A percentile compares a stretch with the other conserved stretches of the same genome.
Conservation (phyloP, 306 rosid species). For the Lathyrus oleraceus region DNA sequence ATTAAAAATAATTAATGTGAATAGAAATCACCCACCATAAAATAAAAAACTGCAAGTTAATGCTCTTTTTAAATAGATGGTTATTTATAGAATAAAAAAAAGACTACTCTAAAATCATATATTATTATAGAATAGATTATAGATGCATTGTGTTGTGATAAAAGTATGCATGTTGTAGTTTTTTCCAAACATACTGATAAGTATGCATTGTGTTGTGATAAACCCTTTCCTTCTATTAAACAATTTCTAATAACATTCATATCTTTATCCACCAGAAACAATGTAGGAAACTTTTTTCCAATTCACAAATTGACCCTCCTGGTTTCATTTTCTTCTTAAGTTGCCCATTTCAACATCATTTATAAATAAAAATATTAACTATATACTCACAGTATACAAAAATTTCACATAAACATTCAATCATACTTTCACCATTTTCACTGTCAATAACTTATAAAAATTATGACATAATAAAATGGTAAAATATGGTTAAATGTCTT, state of each 20-base stretch:
- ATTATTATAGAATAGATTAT: too few relatives aligned
- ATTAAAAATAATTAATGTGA: too few relatives aligned
- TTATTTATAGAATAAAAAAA: too few relatives aligned
- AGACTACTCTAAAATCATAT: too few relatives aligned
- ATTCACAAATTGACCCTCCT: conserved; percentile 27
- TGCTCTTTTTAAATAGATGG: too few relatives aligned
- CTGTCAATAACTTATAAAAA: neutral
- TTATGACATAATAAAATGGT: neutral
- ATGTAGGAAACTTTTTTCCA: conserved; percentile 22
- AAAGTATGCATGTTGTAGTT: too few relatives aligned
- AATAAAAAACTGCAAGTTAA: too few relatives aligned
- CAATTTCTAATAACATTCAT: conserved; percentile 14
- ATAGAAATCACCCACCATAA: too few relatives aligned
- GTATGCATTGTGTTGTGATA: too few relatives aligned
- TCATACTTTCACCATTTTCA: conserved; percentile 6
- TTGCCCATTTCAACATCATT: conserved; percentile 4
- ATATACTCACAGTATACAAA: neutral
- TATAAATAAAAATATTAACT: conserved; percentile 13
- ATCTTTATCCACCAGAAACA: conserved; percentile 21
- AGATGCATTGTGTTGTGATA: too few relatives aligned
- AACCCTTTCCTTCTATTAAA: conserved; percentile 18
- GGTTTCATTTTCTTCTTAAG: conserved; percentile 10
- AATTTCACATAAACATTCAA: neutral
- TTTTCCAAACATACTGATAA: neutral
- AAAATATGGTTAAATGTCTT: neutral